These are phyloP conservation scores for Cladobotryum protrusum DNA, from an alignment of 2,329 filamentous ascomycete genomes.

Conservation along the genomic window DNA sequence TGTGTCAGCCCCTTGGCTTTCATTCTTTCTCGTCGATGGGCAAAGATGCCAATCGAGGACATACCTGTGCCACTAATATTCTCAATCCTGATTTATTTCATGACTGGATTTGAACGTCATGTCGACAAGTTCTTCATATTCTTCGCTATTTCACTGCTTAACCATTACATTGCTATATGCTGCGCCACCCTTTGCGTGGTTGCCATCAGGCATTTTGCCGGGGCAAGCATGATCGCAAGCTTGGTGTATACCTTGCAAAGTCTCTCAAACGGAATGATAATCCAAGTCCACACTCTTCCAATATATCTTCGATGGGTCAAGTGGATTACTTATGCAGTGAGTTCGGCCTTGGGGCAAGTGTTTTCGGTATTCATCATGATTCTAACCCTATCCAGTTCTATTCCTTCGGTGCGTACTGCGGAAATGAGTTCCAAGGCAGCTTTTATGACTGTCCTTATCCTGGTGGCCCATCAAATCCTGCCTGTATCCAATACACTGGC, in stretches of 20 bases:
- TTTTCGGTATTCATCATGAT: neutral
- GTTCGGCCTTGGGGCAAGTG: slow-evolving; percentile 12
- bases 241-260: slow-evolving; percentile 66
- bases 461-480: slow-evolving; percentile 56
- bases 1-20: slow-evolving; percentile 67
- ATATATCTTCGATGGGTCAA: slow-evolving; percentile 76
- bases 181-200: slow-evolving; percentile 64
- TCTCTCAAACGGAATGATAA: slow-evolving; percentile 70
- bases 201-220: slow-evolving; percentile 59
- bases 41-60: slow-evolving; percentile 64
- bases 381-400: slow-evolving; percentile 47
- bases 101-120: slow-evolving; percentile 64
- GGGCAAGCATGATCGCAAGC: slow-evolving; percentile 66
- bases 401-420: slow-evolving; percentile 61
- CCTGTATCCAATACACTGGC: slow-evolving; percentile 63
- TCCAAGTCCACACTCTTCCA: slow-evolving; percentile 66
- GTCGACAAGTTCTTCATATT: slow-evolving; percentile 64
- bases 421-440: slow-evolving; percentile 65
- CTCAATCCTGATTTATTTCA: slow-evolving; percentile 68
- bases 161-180: slow-evolving; percentile 67
- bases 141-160: slow-evolving; percentile 60
- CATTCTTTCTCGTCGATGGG: slow-evolving; percentile 62
- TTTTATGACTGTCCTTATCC: slow-evolving; percentile 67
- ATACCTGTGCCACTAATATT: slow-evolving; percentile 66
- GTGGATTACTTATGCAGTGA: slow-evolving; percentile 54